These are phyloP conservation scores for Strobilomyces confusus DNA, from an alignment of 768 basidiomycete species.

Conservation along the genomic window DNA sequence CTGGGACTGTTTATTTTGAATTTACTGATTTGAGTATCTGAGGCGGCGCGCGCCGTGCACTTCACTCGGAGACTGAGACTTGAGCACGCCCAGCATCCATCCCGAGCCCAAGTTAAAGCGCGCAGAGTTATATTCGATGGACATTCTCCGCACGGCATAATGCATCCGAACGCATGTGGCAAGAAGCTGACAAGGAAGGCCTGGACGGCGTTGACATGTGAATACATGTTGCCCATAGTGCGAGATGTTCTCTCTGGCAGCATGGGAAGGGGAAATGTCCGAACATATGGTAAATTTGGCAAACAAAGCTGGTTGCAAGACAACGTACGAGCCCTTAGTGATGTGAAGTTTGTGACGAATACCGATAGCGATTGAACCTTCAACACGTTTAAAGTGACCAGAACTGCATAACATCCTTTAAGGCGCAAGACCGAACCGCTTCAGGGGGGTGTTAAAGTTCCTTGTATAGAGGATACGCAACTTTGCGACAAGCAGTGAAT, in stretches of 20 bases:
- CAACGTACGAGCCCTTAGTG: neutral
- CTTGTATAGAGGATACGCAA: neutral
- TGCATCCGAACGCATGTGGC: conserved; percentile 21
- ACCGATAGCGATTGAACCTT: neutral
- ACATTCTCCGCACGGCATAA: conserved; percentile 25
- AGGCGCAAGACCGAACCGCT: no score
- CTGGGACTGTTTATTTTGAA: neutral
- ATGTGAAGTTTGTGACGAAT: neutral
- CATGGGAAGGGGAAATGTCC: neutral
- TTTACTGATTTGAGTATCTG: neutral
- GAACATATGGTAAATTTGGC: no score
- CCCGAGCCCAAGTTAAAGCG: neutral
- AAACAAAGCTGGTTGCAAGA: neutral
- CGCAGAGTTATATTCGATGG: no score
- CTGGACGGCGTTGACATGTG: no score
- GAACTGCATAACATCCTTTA: no score
- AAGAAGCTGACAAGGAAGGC: conserved; percentile 42
- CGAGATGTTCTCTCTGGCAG: neutral
- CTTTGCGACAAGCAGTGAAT: neutral
- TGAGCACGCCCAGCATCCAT: no score
- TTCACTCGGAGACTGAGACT: neutral
- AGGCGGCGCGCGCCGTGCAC: neutral
- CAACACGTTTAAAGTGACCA: neutral
- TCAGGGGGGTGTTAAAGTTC: neutral
- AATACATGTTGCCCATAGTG: no score